phyloP scores from a whole-genome alignment of 148 eudicot genomes.

The Rhododendron ferrugineum region DNA sequence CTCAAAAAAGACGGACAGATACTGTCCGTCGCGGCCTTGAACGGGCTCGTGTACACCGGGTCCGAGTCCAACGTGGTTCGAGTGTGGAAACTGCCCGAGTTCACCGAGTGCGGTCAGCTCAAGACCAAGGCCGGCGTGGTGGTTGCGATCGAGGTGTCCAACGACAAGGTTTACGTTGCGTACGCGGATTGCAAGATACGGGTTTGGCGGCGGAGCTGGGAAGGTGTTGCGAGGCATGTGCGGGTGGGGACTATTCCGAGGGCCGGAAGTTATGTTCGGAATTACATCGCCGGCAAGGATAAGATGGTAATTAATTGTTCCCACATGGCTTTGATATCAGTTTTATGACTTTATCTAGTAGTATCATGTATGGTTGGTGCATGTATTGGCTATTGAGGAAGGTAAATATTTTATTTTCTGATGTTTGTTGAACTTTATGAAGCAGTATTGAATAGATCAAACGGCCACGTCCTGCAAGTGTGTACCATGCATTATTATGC shows the following conservation, averaged over 20 bases:
- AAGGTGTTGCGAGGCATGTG: conserved; percentile 28
- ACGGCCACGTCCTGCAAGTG: too few relatives aligned
- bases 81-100: conserved; percentile 38
- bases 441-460: too few relatives aligned
- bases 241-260: conserved; percentile 25
- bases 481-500: too few relatives aligned
- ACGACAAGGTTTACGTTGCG: conserved; percentile 33
- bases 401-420: too few relatives aligned
- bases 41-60: conserved; percentile 32
- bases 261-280: conserved; percentile 26
- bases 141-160: conserved; percentile 28
- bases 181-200: conserved; percentile 31
- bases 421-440: too few relatives aligned
- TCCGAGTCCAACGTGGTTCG: conserved; percentile 21
- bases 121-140: conserved; percentile 27
- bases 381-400: too few relatives aligned
- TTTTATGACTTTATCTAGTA: neutral
- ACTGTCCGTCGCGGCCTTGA: conserved; percentile 22
- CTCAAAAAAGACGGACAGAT: conserved; percentile 41
- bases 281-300: conserved; percentile 32
- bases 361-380: too few relatives aligned
- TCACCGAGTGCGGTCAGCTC: conserved; percentile 34
- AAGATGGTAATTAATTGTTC: conserved; percentile 20
- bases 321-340: neutral
- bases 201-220: conserved; percentile 37